Conservation (phyloP, 352 stramenopile species). For the Blastocystis sp. region DNA sequence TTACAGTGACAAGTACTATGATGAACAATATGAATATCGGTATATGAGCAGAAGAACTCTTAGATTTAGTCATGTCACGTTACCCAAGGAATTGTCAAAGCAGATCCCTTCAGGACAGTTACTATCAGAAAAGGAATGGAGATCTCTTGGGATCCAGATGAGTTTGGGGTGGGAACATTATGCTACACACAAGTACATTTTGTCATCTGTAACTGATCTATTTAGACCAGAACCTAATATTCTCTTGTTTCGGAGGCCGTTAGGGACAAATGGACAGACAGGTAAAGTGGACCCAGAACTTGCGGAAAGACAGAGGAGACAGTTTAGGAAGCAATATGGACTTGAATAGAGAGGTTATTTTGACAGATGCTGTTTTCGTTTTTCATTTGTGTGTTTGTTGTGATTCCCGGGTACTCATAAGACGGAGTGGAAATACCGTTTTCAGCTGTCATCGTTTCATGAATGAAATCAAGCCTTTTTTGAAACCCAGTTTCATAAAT, state of each 20-base stretch:
- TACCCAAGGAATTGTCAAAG: conserved; percentile 61
- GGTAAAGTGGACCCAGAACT: conserved; percentile 60
- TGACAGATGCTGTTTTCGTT: not conserved
- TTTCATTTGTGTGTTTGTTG: not conserved
- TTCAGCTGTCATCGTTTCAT: too few species aligned
- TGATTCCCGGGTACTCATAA: not conserved
- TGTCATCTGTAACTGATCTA: not conserved
- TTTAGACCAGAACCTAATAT: conserved; percentile 62
- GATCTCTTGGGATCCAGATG: conserved; percentile 56
- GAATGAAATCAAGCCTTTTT: too few species aligned
- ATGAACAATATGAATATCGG: conserved; percentile 61
- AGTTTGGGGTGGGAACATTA: conserved; percentile 63
- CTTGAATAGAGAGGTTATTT: not conserved
- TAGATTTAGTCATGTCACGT: conserved; percentile 52
- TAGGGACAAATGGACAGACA: conserved; percentile 52
- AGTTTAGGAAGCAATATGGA: conserved; percentile 59
- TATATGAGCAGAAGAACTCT: not conserved
- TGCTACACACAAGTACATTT: conserved; percentile 44
- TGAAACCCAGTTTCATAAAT: not conserved
- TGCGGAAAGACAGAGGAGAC: conserved; percentile 16
- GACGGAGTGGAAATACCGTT: too few species aligned
- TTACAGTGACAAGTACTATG: conserved; percentile 62
- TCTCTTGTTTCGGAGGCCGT: conserved; percentile 43
- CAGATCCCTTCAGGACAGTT: conserved; percentile 56
- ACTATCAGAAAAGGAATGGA: conserved; percentile 58